Conservation (phyloP, 108 stramenopile species). For the Skeletonema menzelii region DNA sequence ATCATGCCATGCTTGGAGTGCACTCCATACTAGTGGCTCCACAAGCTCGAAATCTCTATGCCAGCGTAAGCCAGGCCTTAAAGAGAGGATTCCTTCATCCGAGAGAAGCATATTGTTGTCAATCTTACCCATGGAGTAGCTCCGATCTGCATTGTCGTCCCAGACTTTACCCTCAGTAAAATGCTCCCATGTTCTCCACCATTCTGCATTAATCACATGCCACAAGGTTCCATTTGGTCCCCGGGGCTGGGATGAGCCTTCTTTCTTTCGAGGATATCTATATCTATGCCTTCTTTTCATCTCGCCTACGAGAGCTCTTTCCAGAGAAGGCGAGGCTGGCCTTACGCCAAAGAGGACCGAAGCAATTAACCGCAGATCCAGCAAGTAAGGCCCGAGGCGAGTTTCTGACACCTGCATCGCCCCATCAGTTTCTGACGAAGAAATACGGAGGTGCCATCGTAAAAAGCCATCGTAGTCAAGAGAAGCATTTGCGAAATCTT, state of each 20-base stretch:
- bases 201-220: slow-evolving; percentile 77
- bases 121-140: slow-evolving; percentile 56
- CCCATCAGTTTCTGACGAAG: slow-evolving; percentile 16
- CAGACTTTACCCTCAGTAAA: slow-evolving; percentile 46
- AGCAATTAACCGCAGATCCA: slow-evolving; percentile 76
- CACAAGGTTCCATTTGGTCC: slow-evolving; percentile 84
- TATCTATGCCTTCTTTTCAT: slow-evolving; percentile 72
- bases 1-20: slow-evolving; percentile 90
- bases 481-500: slow-evolving; percentile 4
- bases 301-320: slow-evolving; percentile 60
- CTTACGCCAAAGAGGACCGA: slow-evolving; percentile 81
- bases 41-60: slow-evolving; percentile 84
- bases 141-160: slow-evolving; percentile 42
- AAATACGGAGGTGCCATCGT: slow-evolving; percentile 57
- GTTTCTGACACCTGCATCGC: slow-evolving; percentile 24
- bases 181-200: slow-evolving; percentile 66
- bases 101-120: slow-evolving; percentile 69
- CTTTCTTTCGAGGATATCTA: slow-evolving; percentile 63
- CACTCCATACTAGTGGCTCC: slow-evolving; percentile 83
- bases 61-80: slow-evolving; percentile 69
- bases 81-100: slow-evolving; percentile 75
- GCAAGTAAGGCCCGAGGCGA: slow-evolving; percentile 63
- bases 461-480: slow-evolving; percentile 64
- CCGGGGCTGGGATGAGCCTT: slow-evolving; percentile 54
- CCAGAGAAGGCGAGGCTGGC: slow-evolving; percentile 66